phyloP scores from a whole-genome alignment of 495 filamentous ascomycete genomes.

The Neurospora tetraspora region DNA sequence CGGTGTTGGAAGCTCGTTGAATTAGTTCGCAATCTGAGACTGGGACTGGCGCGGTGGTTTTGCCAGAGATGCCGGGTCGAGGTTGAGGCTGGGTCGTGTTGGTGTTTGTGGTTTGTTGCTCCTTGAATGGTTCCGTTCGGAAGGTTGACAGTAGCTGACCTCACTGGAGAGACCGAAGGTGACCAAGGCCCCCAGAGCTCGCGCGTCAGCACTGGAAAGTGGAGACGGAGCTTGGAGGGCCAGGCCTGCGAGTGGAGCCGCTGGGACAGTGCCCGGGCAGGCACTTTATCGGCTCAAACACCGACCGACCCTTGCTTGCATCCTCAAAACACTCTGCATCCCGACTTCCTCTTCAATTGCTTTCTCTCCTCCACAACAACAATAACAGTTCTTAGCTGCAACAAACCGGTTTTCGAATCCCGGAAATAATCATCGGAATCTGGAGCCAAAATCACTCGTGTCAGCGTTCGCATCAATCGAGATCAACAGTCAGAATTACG shows the following conservation, averaged over 20 bases:
- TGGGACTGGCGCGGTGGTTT: not conserved
- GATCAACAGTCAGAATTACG: not conserved
- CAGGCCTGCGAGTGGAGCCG: not conserved
- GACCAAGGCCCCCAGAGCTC: not conserved
- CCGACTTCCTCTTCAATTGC: not conserved
- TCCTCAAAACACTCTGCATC: not conserved
- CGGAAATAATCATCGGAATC: not conserved
- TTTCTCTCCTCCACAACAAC: not conserved
- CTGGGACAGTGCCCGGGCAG: not conserved
- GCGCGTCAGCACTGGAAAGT: not conserved
- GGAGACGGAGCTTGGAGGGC: not conserved
- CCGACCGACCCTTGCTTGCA: not conserved
- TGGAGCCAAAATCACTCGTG: not conserved
- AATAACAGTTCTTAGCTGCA: not conserved
- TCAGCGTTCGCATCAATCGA: not conserved
- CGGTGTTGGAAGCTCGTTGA: not conserved
- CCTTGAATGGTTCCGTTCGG: not conserved
- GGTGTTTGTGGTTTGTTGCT: not conserved
- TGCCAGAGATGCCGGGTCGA: not conserved
- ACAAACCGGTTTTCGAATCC: not conserved
- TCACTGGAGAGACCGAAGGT: not conserved
- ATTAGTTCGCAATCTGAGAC: not conserved
- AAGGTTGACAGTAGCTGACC: not conserved
- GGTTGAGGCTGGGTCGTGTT: not conserved
- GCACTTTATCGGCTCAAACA: not conserved